Base-by-base conservation (phyloP, 2,329 filamentous ascomycete species). In the Colletotrichum godetiae region DNA sequence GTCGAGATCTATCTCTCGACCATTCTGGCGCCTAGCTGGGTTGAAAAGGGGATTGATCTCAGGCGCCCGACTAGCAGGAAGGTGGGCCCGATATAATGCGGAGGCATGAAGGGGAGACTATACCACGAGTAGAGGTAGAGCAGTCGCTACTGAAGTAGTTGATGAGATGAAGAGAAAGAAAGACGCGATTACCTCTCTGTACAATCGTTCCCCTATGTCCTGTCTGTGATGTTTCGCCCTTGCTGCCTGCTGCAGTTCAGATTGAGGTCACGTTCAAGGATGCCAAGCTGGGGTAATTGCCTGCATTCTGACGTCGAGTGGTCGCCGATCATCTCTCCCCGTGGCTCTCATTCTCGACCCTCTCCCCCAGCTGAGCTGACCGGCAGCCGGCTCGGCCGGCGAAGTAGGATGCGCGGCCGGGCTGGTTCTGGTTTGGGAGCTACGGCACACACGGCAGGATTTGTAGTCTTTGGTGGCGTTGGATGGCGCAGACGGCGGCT, bases 131-230 rank as follows among this genome's bases (percentile, higher is more conserved):
- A 69, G 69, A 75, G 69, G 66, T 76, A 76, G 62, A 73, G 65
- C 74, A 76, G 68, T 76, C 74, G 74, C 74, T 76, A 76, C 73
- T 73, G 72, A 62, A 65, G 71, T 71, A 73, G 71, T 73, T 71
- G 71, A 73, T 73, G 71, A 69, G 19, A 53, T 33, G 55, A 64
- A 72, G 66, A 72, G 66, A 68, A 66, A 58, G 11, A 73, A 71
- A 57, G 3, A 58, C 56, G 67, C 71, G 67, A 70, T 49, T 8
- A 42, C 59, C 67, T 69, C 67, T 46, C 46, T 53, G 42, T 0
- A 27, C 3, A 22, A n/a, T 1, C 6, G 22, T n/a, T 13, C 31
- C 19, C n/a, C 2, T 2, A 7, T 3, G 27, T n/a, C 19, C 11
- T 3, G 27, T 13, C 19, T 4, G 22, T 55, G 46, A 55, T 6